Conservation (phyloP, 495 filamentous ascomycete genomes). For the Rhizodiscina lignyota region DNA sequence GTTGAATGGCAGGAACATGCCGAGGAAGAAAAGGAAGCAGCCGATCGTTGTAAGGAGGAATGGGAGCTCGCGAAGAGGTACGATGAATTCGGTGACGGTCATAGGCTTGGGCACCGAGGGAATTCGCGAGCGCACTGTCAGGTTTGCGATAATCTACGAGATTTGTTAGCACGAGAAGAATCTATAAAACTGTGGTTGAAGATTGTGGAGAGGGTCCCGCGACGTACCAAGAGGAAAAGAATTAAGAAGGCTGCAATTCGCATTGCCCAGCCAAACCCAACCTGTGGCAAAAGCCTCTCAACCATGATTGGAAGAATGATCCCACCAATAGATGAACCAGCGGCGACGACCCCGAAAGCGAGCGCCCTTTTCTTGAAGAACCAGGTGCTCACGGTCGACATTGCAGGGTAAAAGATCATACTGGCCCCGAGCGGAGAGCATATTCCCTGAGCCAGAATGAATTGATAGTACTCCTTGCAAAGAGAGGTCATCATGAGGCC, state of each 20-base stretch:
- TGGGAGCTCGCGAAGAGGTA: constrained; percentile 38
- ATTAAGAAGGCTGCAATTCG: constrained; percentile 51
- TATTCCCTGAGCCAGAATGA: constrained; percentile 27
- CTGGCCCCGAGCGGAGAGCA: constrained; percentile 26
- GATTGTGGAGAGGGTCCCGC: no score
- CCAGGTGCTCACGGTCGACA: constrained; percentile 26
- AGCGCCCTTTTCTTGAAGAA: constrained; percentile 27
- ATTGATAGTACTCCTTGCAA: constrained; percentile 29
- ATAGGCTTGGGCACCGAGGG: constrained; percentile 36
- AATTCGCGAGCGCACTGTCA: constrained; percentile 48
- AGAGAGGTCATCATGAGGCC: constrained; percentile 22
- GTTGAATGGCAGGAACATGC: constrained; percentile 40
- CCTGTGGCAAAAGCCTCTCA: constrained; percentile 36
- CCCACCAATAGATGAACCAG: constrained; percentile 43
- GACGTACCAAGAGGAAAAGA: constrained; percentile 39
- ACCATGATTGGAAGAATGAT: constrained; percentile 57
- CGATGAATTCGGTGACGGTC: constrained; percentile 33
- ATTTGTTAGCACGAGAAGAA: no score
- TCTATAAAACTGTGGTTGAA: no score
- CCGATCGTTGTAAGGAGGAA: constrained; percentile 34
- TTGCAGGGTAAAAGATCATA: constrained; percentile 24
- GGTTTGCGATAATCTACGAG: constrained; percentile 40
- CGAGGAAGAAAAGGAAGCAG: constrained; percentile 40
- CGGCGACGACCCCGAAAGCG: constrained; percentile 28
- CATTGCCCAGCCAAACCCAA: constrained; percentile 62